phyloP scores from a whole-genome alignment of 257 asterid species.

The Capsicum chinense region DNA sequence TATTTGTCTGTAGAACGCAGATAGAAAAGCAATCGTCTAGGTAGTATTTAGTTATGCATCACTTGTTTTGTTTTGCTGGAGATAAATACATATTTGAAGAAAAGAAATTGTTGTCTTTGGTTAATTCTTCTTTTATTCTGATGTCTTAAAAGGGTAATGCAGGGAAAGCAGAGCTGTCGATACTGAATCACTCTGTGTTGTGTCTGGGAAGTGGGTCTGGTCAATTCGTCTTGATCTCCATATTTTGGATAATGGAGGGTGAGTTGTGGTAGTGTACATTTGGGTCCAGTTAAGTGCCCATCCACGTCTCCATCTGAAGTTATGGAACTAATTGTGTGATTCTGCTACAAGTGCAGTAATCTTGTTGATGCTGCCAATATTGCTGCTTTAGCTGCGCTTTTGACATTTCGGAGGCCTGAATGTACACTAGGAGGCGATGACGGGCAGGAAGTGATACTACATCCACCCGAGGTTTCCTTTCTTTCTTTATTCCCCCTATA shows the following conservation, averaged over 20 bases:
- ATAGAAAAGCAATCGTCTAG: neutral
- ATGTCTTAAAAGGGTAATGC: conserved; percentile 32
- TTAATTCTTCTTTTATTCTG: neutral
- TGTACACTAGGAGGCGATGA: conserved; percentile 87
- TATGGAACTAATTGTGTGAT: neutral
- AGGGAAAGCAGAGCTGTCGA: conserved; percentile 99
- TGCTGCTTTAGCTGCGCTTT: conserved; percentile 92
- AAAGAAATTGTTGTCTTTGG: neutral
- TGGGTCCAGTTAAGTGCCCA: neutral
- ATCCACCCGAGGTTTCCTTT: conserved; percentile 72
- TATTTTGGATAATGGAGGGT: conserved; percentile 94
- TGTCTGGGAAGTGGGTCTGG: conserved; percentile 93
- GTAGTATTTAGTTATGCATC: neutral
- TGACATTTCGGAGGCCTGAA: conserved; percentile 88
- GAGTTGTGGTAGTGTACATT: conserved; percentile 35
- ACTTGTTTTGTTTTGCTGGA: neutral
- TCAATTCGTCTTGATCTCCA: conserved; percentile 89
- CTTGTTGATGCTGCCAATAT: conserved; percentile 94
- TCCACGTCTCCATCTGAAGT: neutral
- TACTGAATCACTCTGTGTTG: conserved; percentile 91
- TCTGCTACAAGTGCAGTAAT: conserved; percentile 53
- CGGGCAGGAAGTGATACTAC: conserved; percentile 77
- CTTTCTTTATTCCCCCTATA: neutral
- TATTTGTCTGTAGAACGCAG: neutral
- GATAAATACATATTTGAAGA: neutral